These are phyloP conservation scores for Pascua guehoae DNA, from an alignment of 1,284 basidiomycete genomes.

Conservation along the genomic window DNA sequence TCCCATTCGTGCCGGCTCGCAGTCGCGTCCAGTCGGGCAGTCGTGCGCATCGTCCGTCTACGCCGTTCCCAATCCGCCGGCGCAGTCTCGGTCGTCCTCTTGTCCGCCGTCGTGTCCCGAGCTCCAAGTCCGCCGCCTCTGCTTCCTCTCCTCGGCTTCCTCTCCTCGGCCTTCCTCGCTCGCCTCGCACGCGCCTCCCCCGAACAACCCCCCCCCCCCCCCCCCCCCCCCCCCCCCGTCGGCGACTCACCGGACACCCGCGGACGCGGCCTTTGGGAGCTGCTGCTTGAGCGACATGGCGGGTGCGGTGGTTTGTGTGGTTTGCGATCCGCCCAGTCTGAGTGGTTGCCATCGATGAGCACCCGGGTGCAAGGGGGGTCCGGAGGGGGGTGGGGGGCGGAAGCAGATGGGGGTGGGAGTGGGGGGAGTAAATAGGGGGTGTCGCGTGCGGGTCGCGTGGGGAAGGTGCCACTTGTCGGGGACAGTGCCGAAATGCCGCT, in stretches of 20 bases:
- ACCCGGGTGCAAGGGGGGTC: not conserved
- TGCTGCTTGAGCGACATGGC: constrained; percentile 61
- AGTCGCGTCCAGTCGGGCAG: too few species aligned
- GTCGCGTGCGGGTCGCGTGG: too few species aligned
- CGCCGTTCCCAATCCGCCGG: too few species aligned
- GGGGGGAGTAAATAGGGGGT: not conserved
- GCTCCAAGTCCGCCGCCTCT: not conserved
- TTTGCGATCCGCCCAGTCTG: not conserved
- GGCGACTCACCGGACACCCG: constrained; percentile 72
- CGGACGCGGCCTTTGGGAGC: constrained; percentile 74
- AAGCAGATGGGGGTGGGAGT: not conserved
- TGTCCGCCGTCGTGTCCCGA: not conserved
- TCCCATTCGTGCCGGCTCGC: too few species aligned
- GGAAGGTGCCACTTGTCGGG: too few species aligned
- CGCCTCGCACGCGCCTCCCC: not conserved
- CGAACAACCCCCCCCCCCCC: not conserved
- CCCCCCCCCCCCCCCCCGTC: too few species aligned
- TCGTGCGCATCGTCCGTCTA: too few species aligned
- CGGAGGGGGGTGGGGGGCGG: not conserved
- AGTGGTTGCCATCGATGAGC: constrained; percentile 1
- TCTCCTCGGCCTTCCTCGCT: not conserved
- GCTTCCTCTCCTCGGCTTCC: not conserved
- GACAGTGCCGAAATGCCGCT: too few species aligned
- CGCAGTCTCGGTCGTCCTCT: too few species aligned
- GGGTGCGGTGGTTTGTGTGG: constrained; percentile 3